These are phyloP conservation scores for Talaromyces sp. DNA, from an alignment of 2,329 filamentous ascomycete species.

Conservation along the genomic window DNA sequence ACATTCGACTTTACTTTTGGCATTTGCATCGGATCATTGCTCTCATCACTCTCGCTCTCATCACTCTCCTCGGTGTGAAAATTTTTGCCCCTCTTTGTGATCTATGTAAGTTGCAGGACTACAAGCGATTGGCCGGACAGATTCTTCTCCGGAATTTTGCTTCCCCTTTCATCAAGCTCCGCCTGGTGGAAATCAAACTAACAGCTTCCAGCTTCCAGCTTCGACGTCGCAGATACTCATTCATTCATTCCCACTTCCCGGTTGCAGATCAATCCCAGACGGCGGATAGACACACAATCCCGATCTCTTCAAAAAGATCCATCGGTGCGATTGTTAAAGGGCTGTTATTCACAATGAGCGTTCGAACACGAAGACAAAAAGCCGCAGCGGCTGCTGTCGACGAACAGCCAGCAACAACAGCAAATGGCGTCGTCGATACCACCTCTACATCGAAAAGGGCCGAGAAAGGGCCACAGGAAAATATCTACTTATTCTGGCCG, in stretches of 20 bases:
- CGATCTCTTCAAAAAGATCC: not conserved
- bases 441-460: constrained; percentile 32
- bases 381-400: constrained; percentile 32
- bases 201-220: not conserved
- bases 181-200: not conserved
- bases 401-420: constrained; percentile 28
- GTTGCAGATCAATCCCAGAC: not conserved
- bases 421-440: constrained; percentile 31
- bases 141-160: not conserved
- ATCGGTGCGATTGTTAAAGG: not conserved
- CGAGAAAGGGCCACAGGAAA: constrained; percentile 53
- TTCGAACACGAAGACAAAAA: constrained; percentile 41
- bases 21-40: not conserved
- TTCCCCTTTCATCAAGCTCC: not conserved
- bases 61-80: not conserved
- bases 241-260: not conserved
- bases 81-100: not conserved
- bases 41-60: not conserved
- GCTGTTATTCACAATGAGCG: constrained; percentile 30
- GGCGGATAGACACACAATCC: not conserved
- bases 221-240: not conserved
- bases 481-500: constrained; percentile 78
- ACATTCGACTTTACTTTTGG: not conserved
- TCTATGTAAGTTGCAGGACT: not conserved
- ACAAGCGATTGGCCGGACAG: not conserved